A percentile compares a stretch with the other conserved stretches of the same genome.
Conservation (phyloP, 2,329 filamentous ascomycete genomes). For the Shiraia sp. region DNA sequence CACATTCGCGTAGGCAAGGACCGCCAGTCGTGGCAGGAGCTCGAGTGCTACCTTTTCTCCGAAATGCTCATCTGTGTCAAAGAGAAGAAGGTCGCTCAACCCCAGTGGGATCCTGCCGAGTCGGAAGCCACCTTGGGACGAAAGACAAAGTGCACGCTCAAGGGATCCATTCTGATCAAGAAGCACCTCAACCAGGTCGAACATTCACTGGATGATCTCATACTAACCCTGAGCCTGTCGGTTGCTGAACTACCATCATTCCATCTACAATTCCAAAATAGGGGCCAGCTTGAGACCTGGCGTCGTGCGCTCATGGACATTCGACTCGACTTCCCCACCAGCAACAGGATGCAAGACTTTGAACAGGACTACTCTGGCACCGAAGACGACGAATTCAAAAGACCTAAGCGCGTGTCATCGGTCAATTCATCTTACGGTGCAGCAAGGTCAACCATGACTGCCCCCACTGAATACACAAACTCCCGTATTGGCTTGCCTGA, state of each 20-base stretch:
- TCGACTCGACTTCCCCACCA: constrained; percentile 65
- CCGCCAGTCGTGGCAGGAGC: constrained; percentile 92
- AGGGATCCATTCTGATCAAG: constrained; percentile 97
- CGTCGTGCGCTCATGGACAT: constrained; percentile 84
- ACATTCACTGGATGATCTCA: constrained; percentile 69
- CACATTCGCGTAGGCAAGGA: constrained; percentile 94
- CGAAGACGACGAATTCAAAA: constrained; percentile 85
- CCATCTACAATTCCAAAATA: constrained; percentile 85
- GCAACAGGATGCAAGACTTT: constrained; percentile 68
- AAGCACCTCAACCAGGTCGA: constrained; percentile 96
- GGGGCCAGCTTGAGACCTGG: constrained; percentile 86
- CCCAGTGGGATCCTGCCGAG: constrained; percentile 66
- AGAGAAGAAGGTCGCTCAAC: constrained; percentile 76
- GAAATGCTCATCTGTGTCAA: constrained; percentile 99
- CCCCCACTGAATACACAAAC: constrained; percentile 88
- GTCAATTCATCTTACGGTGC: constrained; percentile 83
- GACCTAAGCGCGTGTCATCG: constrained; percentile 74
- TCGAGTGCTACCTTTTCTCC: constrained; percentile 94
- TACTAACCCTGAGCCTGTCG: constrained; percentile 87
- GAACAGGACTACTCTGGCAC: constrained; percentile 80
- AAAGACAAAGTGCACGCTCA: constrained; percentile 81
- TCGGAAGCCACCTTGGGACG: constrained; percentile 61
- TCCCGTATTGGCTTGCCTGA: constrained; percentile 52
- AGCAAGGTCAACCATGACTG: constrained; percentile 80
- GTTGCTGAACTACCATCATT: constrained; percentile 92